Base-by-base conservation (phyloP, 306 rosid species). In the Canavalia ensiformis region DNA sequence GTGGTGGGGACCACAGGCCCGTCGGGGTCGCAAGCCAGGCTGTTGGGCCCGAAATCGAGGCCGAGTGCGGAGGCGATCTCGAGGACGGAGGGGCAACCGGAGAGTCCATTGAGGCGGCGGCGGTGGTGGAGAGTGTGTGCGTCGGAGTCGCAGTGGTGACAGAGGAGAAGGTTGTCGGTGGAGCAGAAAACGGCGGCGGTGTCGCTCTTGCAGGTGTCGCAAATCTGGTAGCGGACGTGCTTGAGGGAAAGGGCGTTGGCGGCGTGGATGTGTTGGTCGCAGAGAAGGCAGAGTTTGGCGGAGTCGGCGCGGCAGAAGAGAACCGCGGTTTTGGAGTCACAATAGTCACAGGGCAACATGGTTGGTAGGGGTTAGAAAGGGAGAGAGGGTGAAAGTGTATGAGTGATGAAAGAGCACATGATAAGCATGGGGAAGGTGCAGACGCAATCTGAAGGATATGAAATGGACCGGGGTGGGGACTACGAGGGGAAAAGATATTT, bases 221-320 rank as follows among this genome's bases (percentile, higher is more conserved):
- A 89, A 57, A 89, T 82, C 70, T 65, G 87, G 49, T 1, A 77
- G 6, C 90, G 87, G 11, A 85, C 76, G 87, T 89, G 92, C 78
- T 80, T 89, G 59, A 87, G 83, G 13, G 92, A 87, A 34, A 89
- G 86, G 0, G 89, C 78, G 77, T 89, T 89, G 33, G 90, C 90
- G 3, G 88, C 75, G 80, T 89, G 92, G 18, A 89, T 88, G 52
- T 74, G 90, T 9, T 85, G 90, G 76, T 87, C 90, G 4, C 90
- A 89, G 0, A 71, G 4, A 8, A 89, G 31, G 37, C 92, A 89
- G 5, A 87, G 90, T 42, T 73, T 89, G 0, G 90, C 87, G 0
- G 84, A 80, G 76, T 89, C 90, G 6, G 90, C 83, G 10, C 25
- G 47, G 74, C 92, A 80, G 58, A 73, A 82, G 47, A 89, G 76